Evolutionary conservation across 1,284 basidiomycete genomes (phyloP), one percentile per base, ranked within the genome.

Genomic region (Tremellales sp.): DNA sequence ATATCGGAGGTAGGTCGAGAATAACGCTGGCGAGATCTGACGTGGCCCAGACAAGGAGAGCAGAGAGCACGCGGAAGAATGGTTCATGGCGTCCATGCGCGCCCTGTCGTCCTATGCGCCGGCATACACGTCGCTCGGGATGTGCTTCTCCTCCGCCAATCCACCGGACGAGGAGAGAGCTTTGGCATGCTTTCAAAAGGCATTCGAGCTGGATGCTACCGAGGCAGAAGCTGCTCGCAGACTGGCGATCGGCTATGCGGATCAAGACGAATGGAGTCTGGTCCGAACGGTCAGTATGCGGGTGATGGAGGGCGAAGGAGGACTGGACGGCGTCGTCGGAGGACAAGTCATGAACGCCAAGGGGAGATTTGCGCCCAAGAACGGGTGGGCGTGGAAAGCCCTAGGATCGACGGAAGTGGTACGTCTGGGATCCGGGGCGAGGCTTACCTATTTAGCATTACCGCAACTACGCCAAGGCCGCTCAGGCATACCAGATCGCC

Each of bases 321-420:
- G 86, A 8, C 60, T 85, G 16, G 80, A 83, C 59, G 81, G 79
- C 26, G 82, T 82, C 0, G 69, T 79, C 13, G 74, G 76, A 26
- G 77, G 76, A 16, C 68, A 74, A 19, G 76, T 76, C 34, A 66
- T 75, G 36, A 76, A 73, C 38, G 74, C 76, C 0, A 68, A 71
- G 70, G 29, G 75, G 72, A 34, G 71, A 22, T 71, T 71, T 67
- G 77, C 84, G 27, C 87, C 90, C 0, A 83, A 82, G 34, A 93
- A 92, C 60, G 81, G 86, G 3, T 99, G 95, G 95, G 95, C 95
- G 1, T 98, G 93, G 92, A 97, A 97, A 71, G 94, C 95, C 9
- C 76, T 95, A 24, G 95, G 95, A 1, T 82, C 88, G 1, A 92
- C 94, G 1, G 90, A 97, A 65, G 75, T 97, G 74, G 91, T 91